These are phyloP conservation scores for Paulownia fortunei DNA, from an alignment of 257 asterid species.

Conservation along the genomic window DNA sequence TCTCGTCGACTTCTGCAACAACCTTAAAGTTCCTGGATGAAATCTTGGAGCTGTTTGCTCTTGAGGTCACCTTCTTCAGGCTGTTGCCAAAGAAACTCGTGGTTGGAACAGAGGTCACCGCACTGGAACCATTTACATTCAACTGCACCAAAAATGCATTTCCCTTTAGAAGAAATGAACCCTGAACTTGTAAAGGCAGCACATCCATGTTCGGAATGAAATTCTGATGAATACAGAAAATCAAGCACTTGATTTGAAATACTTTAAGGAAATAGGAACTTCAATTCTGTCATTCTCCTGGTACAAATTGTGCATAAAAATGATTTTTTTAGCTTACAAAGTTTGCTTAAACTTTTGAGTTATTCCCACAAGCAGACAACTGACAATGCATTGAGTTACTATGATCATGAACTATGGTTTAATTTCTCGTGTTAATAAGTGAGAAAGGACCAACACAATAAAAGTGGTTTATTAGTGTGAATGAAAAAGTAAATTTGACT, in stretches of 20 bases:
- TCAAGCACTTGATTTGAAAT: too few relatives aligned
- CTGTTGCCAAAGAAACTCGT: conserved; percentile 36
- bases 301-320: too few relatives aligned
- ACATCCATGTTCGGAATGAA: neutral
- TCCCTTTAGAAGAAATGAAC: neutral
- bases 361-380: too few relatives aligned
- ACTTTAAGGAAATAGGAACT: too few relatives aligned
- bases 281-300: too few relatives aligned
- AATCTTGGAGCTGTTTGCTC: conserved; percentile 19
- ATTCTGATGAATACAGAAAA: too few relatives aligned
- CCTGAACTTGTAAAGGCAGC: neutral
- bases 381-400: neutral
- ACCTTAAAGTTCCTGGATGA: conserved; percentile 37
- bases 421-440: neutral
- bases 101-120: conserved; percentile 32
- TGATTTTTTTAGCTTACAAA: too few relatives aligned
- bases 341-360: too few relatives aligned
- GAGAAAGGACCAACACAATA: neutral
- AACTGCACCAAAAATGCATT: conserved; percentile 31
- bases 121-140: conserved; percentile 29
- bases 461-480: neutral
- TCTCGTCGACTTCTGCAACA: conserved; percentile 40
- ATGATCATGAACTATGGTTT: conserved; percentile 1
- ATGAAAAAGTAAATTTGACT: neutral
- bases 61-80: conserved; percentile 33